phyloP scores from a whole-genome alignment of 2,329 filamentous ascomycete genomes.

The Alternaria gaisen region DNA sequence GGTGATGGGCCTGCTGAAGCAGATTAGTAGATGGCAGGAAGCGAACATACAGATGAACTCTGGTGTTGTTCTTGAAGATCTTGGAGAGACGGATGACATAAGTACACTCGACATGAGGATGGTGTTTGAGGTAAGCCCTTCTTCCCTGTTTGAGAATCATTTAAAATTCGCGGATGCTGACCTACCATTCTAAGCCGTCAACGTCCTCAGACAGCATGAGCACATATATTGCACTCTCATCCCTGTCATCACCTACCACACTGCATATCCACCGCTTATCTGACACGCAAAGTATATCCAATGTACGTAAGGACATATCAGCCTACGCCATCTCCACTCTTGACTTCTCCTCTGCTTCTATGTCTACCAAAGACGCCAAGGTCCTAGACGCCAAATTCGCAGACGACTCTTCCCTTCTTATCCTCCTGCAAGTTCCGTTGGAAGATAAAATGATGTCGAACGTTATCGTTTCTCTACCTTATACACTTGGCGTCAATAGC shows the following conservation, averaged over 20 bases:
- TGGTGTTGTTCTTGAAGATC: conserved; percentile 63
- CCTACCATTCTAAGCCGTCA: not conserved
- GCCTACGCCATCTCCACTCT: conserved; percentile 64
- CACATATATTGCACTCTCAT: conserved; percentile 39
- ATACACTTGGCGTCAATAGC: not conserved
- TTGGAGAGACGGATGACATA: conserved; percentile 36
- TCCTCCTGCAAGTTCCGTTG: conserved; percentile 59
- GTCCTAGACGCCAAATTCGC: conserved; percentile 74
- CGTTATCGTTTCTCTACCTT: conserved; percentile 45
- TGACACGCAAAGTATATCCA: conserved; percentile 53
- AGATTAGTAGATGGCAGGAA: conserved; percentile 56
- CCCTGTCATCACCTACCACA: conserved; percentile 14
- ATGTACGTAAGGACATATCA: conserved; percentile 41
- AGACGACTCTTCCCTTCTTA: conserved; percentile 67
- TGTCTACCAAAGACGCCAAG: conserved; percentile 56
- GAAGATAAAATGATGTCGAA: not conserved
- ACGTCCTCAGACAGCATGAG: conserved; percentile 22
- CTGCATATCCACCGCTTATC: conserved; percentile 44
- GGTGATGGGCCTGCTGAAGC: conserved; percentile 44
- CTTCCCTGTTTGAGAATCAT: not conserved
- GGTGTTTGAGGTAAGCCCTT: conserved; percentile 57
- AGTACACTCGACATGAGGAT: conserved; percentile 66
- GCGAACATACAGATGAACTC: conserved; percentile 71
- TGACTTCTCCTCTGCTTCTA: conserved; percentile 37
- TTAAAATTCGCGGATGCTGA: not conserved